phyloP scores from a whole-genome alignment of 2,329 filamentous ascomycete species.

The Xylaria arbuscula region DNA sequence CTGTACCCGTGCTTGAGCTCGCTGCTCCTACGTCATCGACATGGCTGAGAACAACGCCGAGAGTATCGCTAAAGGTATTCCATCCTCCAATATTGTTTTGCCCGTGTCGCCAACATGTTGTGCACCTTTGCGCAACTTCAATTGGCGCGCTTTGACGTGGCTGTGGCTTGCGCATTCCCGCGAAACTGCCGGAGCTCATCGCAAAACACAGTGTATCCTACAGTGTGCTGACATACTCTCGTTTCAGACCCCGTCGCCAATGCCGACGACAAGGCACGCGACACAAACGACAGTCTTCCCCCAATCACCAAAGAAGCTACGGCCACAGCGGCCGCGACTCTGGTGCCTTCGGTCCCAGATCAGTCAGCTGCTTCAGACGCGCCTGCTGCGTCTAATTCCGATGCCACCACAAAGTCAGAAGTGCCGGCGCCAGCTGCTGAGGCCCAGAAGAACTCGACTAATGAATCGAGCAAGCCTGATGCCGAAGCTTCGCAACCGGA shows the following conservation, averaged over 20 bases:
- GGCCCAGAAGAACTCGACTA: conserved; percentile 40
- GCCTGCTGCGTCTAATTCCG: conserved; percentile 19
- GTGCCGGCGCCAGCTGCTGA: conserved; percentile 25
- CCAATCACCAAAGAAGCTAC: conserved; percentile 42
- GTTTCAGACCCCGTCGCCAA: conserved; percentile 39
- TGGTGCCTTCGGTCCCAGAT: conserved; percentile 36
- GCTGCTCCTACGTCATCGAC: conserved; percentile 51
- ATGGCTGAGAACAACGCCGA: conserved; percentile 49
- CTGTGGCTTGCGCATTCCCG: conserved; percentile 37
- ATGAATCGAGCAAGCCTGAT: conserved; percentile 40
- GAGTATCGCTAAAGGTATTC: conserved; percentile 49
- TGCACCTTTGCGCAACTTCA: conserved; percentile 34
- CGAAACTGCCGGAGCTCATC: conserved; percentile 22
- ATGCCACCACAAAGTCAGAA: conserved; percentile 35
- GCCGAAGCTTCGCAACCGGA: conserved; percentile 41
- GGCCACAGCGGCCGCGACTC: conserved; percentile 40
- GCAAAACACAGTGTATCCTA: conserved; percentile 40
- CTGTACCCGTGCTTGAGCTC: conserved; percentile 41
- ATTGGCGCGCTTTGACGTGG: conserved; percentile 28
- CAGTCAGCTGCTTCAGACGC: conserved; percentile 28
- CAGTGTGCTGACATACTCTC: conserved; percentile 45
- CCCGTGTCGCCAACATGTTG: conserved; percentile 30
- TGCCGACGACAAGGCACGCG: conserved; percentile 40
- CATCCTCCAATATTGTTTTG: conserved; percentile 28
- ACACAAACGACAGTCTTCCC: conserved; percentile 39